Evolutionary conservation across 305 asterid species (phyloP).

Genomic region (Plantago coronopus): DNA sequence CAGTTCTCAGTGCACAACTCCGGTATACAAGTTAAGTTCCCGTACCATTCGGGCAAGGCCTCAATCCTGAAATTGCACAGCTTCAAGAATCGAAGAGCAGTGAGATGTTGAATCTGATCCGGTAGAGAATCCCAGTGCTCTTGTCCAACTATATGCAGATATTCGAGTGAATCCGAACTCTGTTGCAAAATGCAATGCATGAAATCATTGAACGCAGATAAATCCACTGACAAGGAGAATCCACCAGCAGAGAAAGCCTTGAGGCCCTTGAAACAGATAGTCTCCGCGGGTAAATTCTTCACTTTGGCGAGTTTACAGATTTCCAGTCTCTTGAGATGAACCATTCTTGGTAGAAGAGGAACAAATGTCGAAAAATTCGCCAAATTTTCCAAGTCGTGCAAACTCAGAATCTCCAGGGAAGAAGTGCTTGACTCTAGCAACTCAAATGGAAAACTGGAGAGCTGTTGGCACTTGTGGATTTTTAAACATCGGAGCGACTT

Average conservation of each 20-base stretch:
- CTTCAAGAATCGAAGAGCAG: neutral
- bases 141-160: slow-evolving; percentile 6
- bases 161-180: neutral
- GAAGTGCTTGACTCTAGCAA: neutral
- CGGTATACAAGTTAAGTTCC: neutral
- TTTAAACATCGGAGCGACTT: slow-evolving; percentile 1
- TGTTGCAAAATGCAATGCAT: slow-evolving; percentile 10
- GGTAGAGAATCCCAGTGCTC: slow-evolving; percentile 19
- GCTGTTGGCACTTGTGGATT: neutral
- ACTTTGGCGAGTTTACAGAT: neutral
- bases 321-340: neutral
- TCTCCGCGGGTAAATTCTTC: neutral
- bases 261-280: slow-evolving; percentile 2
- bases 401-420: neutral
- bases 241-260: neutral
- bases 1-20: no score
- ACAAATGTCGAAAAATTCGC: neutral
- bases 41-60: slow-evolving; percentile 28
- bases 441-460: slow-evolving; percentile 18
- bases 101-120: slow-evolving; percentile 22
- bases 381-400: neutral
- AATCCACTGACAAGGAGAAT: slow-evolving; percentile 9
- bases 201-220: neutral
- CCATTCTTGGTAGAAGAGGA: neutral
- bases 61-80: slow-evolving; percentile 19